Percentiles rank a stretch among this genome's conserved stretches.
These are phyloP conservation scores for Barnettozyma salicaria DNA, from an alignment of 805 yeast species.

Conservation along the genomic window DNA sequence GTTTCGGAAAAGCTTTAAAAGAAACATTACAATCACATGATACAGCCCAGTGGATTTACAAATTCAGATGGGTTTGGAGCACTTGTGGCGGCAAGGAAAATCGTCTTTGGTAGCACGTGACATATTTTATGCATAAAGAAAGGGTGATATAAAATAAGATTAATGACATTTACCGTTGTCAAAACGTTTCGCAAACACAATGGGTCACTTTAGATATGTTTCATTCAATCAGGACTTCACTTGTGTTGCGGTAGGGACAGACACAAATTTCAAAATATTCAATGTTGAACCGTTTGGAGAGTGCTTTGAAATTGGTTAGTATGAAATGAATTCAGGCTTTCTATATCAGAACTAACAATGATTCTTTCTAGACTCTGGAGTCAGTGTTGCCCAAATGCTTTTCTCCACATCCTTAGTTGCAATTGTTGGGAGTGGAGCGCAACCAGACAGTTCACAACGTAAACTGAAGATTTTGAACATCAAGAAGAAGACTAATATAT, in stretches of 20 bases:
- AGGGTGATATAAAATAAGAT: too few relatives aligned
- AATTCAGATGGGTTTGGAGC: too few relatives aligned
- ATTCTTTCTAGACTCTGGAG: slow-evolving; percentile 26
- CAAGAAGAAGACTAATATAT: slow-evolving; percentile 63
- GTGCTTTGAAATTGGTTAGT: slow-evolving; percentile 44
- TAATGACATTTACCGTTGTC: too few relatives aligned
- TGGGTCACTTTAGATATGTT: slow-evolving; percentile 4
- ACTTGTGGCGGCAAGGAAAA: too few relatives aligned
- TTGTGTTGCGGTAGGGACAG: slow-evolving; percentile 70
- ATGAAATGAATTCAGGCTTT: slow-evolving; percentile 1
- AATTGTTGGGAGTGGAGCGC: slow-evolving; percentile 71
- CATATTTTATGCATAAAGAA: too few relatives aligned
- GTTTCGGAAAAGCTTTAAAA: too few relatives aligned
- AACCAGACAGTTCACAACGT: slow-evolving; percentile 53
- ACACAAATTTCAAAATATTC: slow-evolving; percentile 62
- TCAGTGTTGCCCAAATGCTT: slow-evolving; percentile 77
- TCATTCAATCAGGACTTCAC: slow-evolving; percentile 71
- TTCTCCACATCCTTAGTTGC: slow-evolving; percentile 85
- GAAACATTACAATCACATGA: too few relatives aligned
- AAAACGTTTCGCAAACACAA: too few relatives aligned
- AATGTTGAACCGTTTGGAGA: slow-evolving; percentile 85
- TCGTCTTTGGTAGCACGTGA: too few relatives aligned
- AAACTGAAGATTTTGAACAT: slow-evolving; percentile 64
- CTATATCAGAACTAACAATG: slow-evolving; percentile 1
- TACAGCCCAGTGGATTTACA: too few relatives aligned